Base-by-base conservation (phyloP, 306 rosid genomes). In the Inga leiocalycina region DNA sequence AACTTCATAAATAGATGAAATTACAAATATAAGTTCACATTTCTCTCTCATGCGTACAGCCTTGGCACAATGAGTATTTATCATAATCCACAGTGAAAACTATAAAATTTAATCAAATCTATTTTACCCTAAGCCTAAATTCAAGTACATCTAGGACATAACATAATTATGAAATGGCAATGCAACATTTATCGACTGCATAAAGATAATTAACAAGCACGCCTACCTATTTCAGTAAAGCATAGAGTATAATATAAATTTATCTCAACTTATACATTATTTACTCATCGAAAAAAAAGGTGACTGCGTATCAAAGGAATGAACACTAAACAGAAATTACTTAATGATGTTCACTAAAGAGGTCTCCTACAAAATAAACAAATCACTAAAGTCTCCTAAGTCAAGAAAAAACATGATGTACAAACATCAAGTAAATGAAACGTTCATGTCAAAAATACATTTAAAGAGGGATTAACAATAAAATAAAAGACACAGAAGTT, bases 401-500 rank as follows among this genome's bases (percentile, higher is more conserved):
- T 37, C 19, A 75, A 65, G 41, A 59, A 48, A 16, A 52, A 77
- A 20, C 45, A 77, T 56, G 49, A 76, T 71, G 84, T 76, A 57
- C 48, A 77, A 82, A 69, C 65, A 78, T 69, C 78, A 65, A 80
- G 37, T 77, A 84, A 49, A 71, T 73, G 56, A 51, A 32, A 67
- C 68, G 22, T 57, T 66, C 69, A 66, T 17, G 75, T 66, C 73
- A 39, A 41, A 74, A 64, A 57, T 57, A 45, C 39, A 32, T 19
- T 45, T 52, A 15, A 41, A 49, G 70, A 75, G 52, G 79, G 77
- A 81, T 75, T 57, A 75, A 87, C 13, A 68, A 44, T 7, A 77
- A 43, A 76, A 45, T 67, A 75, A 59, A 71, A 72, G 61, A 54
- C 76, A 75, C 73, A 72, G 35, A 74, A 83, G 71, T 85, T 79